Evolutionary conservation across 2,329 filamentous ascomycete genomes (phyloP), one percentile per base, ranked within the genome.

Genomic region (Fusarium siculi): DNA sequence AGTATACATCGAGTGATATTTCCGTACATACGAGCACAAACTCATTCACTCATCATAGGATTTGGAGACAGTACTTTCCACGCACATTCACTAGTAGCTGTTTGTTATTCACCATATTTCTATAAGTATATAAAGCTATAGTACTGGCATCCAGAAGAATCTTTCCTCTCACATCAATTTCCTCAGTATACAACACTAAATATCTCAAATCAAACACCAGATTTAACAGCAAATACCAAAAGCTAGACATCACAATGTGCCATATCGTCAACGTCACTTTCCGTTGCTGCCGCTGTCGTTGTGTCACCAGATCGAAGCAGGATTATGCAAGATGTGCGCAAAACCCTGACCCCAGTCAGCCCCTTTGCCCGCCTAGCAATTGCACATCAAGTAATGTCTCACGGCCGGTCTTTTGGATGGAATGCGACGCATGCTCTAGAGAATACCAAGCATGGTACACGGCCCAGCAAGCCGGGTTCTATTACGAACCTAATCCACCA

Each of bases 81-180:
- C 8, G 5, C 3, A 5, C 12, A 8, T 19, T 7, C 3, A 23
- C 2, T 2, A 14, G 9, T 1, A 10, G 1, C 4, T 34, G 30
- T 23, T 50, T 34, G 16, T 19, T 30, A 40, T 54, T 54, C 50
- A 54, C 34, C 7, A n/a, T 28, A 18, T 14, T 40, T 1, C 7
- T 8, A 4, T 4, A 30, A n/a, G 4, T 54, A 54, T 40, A 54
- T 54, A 40, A 30, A n/a, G 23, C 15, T 30, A n/a, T 54, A 4
- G 19, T 40, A 28, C 15, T 7, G 6, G 11, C 11, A 5, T 4
- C 4, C 23, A 5, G 2, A 12, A n/a, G 7, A 5, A 4, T 10
- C 5, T 30, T n/a, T 40, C 2, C 15, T 54, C 12, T 54, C 34
- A 1, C 5, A 40, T 28, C 9, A 14, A 9, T n/a, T 21, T 18